Conservation (phyloP, 1,284 basidiomycete genomes). For the Filobasidium uniguttulatum region DNA sequence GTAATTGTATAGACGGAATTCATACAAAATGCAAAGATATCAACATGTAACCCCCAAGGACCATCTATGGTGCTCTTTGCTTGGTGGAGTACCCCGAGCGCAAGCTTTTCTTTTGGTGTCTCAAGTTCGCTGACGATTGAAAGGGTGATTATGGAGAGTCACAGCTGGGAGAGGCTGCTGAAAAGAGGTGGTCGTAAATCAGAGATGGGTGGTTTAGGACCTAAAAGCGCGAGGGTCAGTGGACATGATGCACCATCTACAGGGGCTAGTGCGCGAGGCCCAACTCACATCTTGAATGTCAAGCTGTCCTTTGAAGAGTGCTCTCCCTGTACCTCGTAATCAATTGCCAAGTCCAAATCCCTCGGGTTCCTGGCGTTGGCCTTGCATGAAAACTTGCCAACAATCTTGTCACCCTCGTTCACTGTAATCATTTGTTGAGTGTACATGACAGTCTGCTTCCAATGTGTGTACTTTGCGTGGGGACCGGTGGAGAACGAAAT, state of each 20-base stretch:
- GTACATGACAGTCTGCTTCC: conserved; percentile 98
- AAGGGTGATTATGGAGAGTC: too few relatives aligned
- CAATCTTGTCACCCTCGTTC: conserved; percentile 54
- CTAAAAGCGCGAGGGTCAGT: background rate
- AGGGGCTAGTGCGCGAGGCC: too few relatives aligned
- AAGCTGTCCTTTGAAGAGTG: conserved; percentile 31
- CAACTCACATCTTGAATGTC: conserved; percentile 42
- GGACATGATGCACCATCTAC: too few relatives aligned
- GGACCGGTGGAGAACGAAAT: conserved; percentile 90
- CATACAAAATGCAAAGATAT: too few relatives aligned
- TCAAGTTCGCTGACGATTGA: too few relatives aligned
- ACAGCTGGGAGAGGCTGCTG: too few relatives aligned
- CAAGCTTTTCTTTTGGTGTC: too few relatives aligned
- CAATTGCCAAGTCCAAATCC: conserved; percentile 75
- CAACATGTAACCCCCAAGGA: too few relatives aligned
- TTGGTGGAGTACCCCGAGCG: too few relatives aligned
- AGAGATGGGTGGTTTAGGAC: background rate
- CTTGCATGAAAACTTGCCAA: conserved; percentile 57
- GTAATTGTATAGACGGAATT: too few relatives aligned
- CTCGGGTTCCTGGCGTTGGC: conserved; percentile 84
- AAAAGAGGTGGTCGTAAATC: background rate
- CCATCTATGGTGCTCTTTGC: too few relatives aligned
- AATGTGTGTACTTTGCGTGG: conserved; percentile 87
- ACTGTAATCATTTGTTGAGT: conserved; percentile 55
- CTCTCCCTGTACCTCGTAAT: conserved; percentile 48